Base-by-base conservation (phyloP, 2,329 filamentous ascomycete genomes). In the Monosporascus sp. region DNA sequence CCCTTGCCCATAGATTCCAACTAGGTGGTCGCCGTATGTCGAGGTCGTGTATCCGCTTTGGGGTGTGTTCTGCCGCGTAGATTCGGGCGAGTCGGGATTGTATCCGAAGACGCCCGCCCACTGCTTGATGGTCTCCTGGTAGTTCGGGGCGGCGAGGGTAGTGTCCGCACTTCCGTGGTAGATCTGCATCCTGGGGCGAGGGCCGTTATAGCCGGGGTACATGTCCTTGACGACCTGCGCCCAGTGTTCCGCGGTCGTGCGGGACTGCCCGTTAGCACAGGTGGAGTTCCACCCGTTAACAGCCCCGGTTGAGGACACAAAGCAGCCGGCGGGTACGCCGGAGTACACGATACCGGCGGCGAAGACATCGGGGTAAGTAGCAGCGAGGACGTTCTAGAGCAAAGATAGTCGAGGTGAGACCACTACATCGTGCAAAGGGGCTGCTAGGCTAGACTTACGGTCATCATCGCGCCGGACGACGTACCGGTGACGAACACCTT, bases 401-500 rank as follows among this genome's bases (percentile, higher is more conserved):
- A 9, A 14, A 14, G 31, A 14, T 35, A 35, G 9, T 35, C 31
- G 5, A 35, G 31, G 31, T 14, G 31, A 14, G 31, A 35, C 31
- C 14, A 14, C 11, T 14, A 14, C 31, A 35, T 35, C 31, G 1
- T 35, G 9, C 31, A 5, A 35, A 14, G 31, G 11, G 31, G 31
- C 11, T 14, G 4, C 31, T 35, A 3, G 31, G 31, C 11, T 14
- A n/a, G 9, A 57, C 65, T 52, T 39, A 70, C 70, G 41, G 75
- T 76, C 75, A 78, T 77, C 74, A 79, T 79, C n/a, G 70, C 75
- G 1, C 76, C 77, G 0, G 74, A 77, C 4, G 69, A 74, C 0
- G 65, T 66, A 2, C 82, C 82, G 0, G 77, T 81, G 2, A 78
- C 78, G 55, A 77, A 85, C 2, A 85, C 78, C 51, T 72, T 73